Evolutionary conservation across 202 grass and related monocot species (phyloP).

Genomic region (Bolboschoenoplectus hybrid): DNA sequence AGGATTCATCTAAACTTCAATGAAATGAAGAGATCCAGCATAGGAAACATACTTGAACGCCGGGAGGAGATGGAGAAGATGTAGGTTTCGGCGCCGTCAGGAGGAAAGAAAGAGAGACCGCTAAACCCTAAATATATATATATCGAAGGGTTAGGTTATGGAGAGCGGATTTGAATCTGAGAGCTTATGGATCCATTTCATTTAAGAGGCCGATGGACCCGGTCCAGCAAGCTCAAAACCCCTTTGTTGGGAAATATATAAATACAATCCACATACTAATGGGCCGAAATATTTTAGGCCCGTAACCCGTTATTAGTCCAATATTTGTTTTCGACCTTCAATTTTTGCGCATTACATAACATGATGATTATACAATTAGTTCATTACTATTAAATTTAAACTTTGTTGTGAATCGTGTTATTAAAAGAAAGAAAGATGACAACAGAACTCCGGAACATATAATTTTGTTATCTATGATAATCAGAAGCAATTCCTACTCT

Average conservation of each 20-base stretch:
- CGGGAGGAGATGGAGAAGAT: not conserved
- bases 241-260: not conserved
- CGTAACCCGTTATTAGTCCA: not conserved
- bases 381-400: no score
- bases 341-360: no score
- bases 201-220: not conserved
- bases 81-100: constrained; percentile 33
- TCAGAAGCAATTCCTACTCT: no score
- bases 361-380: no score
- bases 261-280: not conserved
- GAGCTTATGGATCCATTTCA: not conserved
- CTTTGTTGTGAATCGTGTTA: no score
- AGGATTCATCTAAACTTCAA: not conserved
- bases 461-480: no score
- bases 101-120: not conserved
- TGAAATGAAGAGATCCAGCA: constrained; percentile 6
- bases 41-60: constrained; percentile 22
- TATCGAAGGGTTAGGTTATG: constrained; percentile 7
- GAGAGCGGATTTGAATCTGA: not conserved
- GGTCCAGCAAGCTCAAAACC: not conserved
- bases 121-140: constrained; percentile 44
- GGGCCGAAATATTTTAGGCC: not conserved
- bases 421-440: no score
- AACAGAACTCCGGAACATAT: no score
- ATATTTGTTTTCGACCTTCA: not conserved